Percentiles rank a stretch among this genome's conserved stretches.
phyloP scores from a whole-genome alignment of 345 rosid species.

The Psidium friedrichsthalianum region DNA sequence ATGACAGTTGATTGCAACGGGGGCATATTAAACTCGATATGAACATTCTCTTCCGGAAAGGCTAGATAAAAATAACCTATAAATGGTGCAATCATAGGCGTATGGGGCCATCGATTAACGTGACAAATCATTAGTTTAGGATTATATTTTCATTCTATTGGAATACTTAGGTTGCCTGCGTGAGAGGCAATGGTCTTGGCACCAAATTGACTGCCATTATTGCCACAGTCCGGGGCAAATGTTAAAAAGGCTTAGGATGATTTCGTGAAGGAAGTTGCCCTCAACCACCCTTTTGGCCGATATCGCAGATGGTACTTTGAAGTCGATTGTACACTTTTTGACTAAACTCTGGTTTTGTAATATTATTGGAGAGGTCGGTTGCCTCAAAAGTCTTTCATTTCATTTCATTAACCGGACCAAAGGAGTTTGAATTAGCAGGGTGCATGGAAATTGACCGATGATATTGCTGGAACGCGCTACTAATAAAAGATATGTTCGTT shows the following conservation, averaged over 20 bases:
- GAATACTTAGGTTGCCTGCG: neutral
- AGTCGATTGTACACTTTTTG: neutral
- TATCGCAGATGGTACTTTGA: neutral
- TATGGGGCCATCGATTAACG: neutral
- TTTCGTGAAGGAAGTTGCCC: neutral
- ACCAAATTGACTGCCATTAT: neutral
- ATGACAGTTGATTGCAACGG: neutral
- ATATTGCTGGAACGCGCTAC: neutral
- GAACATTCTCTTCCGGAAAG: neutral
- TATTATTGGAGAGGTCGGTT: neutral
- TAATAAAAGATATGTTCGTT: neutral
- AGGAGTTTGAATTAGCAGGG: neutral
- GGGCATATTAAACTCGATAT: neutral
- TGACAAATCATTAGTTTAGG: neutral
- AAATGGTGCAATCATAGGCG: neutral
- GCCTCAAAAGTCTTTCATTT: neutral
- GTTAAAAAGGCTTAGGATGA: neutral
- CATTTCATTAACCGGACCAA: neutral
- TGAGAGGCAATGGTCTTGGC: neutral
- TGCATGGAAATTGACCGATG: neutral
- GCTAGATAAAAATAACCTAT: neutral
- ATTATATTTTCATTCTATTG: neutral
- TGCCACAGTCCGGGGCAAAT: neutral
- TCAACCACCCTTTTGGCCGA: neutral
- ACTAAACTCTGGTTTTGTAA: neutral